Evolutionary conservation across 164 flowering plant genomes (phyloP).

Genomic region (Hamamelis virginiana): DNA sequence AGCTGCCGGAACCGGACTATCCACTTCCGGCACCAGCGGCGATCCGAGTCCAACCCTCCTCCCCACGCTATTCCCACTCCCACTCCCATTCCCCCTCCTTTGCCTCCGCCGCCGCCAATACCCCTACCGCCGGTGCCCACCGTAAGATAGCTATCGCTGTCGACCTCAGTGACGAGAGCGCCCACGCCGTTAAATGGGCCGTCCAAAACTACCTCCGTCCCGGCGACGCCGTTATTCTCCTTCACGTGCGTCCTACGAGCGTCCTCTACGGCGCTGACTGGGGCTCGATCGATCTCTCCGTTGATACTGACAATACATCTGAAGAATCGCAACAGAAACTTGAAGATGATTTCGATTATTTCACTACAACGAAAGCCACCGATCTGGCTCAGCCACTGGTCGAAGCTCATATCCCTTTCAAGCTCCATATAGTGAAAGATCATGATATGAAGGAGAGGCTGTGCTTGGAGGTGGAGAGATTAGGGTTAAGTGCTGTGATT

Average conservation of each 20-base stretch:
- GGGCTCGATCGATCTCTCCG: constrained; percentile 51
- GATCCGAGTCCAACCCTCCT: constrained; percentile 37
- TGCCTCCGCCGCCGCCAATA: constrained; percentile 8
- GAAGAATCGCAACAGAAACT: constrained; percentile 50
- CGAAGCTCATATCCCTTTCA: constrained; percentile 59
- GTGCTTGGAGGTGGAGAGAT: constrained; percentile 79
- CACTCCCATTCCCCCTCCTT: constrained; percentile 15
- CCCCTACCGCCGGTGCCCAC: constrained; percentile 39
- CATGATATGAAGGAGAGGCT: constrained; percentile 81
- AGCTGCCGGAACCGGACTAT: constrained; percentile 13
- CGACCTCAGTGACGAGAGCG: constrained; percentile 81
- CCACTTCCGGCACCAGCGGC: constrained; percentile 6
- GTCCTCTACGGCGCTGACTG: constrained; percentile 84
- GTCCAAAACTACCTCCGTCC: constrained; percentile 83
- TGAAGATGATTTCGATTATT: constrained; percentile 61
- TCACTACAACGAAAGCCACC: constrained; percentile 50
- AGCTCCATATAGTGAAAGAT: constrained; percentile 76
- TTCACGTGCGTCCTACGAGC: constrained; percentile 74
- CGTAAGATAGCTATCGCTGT: constrained; percentile 76
- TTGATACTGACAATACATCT: constrained; percentile 6
- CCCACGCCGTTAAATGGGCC: constrained; percentile 82
- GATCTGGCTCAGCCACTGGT: constrained; percentile 55
- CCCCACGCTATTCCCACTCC: constrained; percentile 41
- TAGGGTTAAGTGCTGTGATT: constrained; percentile 70
- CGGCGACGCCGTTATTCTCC: constrained; percentile 71